These are phyloP conservation scores for Dunaliella primolecta DNA, from an alignment of 139 green algal genomes.

Conservation along the genomic window DNA sequence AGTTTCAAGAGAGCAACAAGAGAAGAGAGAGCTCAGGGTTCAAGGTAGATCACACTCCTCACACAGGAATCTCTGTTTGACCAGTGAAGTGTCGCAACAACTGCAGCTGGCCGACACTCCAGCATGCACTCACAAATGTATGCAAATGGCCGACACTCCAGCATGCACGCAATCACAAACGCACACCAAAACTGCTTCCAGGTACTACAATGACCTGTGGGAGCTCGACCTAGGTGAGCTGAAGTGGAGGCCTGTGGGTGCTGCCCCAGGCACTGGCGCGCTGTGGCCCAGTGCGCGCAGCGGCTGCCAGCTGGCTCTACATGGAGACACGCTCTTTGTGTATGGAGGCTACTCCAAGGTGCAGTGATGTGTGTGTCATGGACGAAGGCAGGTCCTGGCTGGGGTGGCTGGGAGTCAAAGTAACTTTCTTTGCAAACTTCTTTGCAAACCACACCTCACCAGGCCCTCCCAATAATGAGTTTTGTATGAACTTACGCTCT, in stretches of 20 bases:
- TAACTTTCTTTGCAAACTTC: not conserved
- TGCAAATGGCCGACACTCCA: no score
- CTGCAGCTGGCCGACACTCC: no score
- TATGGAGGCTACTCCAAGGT: conserved; percentile 90
- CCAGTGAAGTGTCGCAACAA: no score
- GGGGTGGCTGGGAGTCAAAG: not conserved
- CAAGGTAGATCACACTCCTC: no score
- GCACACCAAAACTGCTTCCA: no score
- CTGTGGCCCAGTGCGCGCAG: conserved; percentile 55
- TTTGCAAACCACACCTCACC: not conserved
- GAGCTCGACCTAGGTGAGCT: conserved; percentile 73
- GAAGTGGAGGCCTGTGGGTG: conserved; percentile 60
- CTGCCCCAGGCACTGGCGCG: not conserved
- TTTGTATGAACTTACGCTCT: no score
- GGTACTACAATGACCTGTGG: conserved; percentile 95
- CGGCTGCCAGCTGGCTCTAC: conserved; percentile 71
- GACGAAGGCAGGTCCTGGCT: conserved; percentile 11
- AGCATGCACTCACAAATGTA: no score
- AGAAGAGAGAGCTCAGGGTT: no score
- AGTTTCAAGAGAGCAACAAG: no score
- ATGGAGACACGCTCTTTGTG: conserved; percentile 73
- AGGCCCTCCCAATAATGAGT: no score
- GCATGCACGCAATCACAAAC: no score
- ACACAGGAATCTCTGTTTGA: no score
- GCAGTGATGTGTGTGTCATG: not conserved